Conservation (phyloP, 352 stramenopile species). For the Globisporangium nunn region DNA sequence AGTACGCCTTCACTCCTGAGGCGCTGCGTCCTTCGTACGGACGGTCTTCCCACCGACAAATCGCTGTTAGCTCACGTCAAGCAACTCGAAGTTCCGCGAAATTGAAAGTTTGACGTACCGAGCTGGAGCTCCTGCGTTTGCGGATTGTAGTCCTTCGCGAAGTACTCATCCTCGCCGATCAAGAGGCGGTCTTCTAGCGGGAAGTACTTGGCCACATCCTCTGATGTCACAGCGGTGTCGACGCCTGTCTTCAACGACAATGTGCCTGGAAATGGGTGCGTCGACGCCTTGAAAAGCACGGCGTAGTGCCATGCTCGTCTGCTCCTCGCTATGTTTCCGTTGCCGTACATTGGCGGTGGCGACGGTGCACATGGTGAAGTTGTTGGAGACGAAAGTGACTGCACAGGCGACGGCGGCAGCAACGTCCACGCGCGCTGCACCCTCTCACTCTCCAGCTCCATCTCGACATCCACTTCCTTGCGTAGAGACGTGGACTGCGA, state of each 20-base stretch:
- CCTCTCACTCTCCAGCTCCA: constrained; percentile 1
- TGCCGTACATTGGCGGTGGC: constrained; percentile 16
- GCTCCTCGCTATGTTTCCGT: constrained; percentile 18
- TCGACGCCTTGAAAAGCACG: constrained; percentile 56
- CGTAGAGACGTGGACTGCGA: background rate
- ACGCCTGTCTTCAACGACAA: constrained; percentile 35
- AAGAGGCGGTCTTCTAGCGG: constrained; percentile 49
- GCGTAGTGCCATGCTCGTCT: constrained; percentile 71
- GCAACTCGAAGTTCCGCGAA: background rate
- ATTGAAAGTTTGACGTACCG: constrained; percentile 16
- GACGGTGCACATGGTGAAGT: background rate
- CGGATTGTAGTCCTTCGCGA: constrained; percentile 30
- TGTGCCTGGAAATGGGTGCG: constrained; percentile 37
- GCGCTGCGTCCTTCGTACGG: constrained; percentile 41
- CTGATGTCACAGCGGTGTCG: constrained; percentile 25
- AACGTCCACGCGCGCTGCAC: background rate
- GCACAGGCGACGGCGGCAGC: constrained; percentile 5
- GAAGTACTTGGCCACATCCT: constrained; percentile 54
- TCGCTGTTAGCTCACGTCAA: background rate
- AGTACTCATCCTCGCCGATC: constrained; percentile 52
- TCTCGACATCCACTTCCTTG: constrained; percentile 3
- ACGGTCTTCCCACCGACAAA: constrained; percentile 32
- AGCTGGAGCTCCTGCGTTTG: constrained; percentile 34
- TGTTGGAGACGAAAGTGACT: background rate
- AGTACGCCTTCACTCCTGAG: constrained; percentile 37